Base-by-base conservation (phyloP, 768 basidiomycete genomes). In the Hygrocybe coccinea region DNA sequence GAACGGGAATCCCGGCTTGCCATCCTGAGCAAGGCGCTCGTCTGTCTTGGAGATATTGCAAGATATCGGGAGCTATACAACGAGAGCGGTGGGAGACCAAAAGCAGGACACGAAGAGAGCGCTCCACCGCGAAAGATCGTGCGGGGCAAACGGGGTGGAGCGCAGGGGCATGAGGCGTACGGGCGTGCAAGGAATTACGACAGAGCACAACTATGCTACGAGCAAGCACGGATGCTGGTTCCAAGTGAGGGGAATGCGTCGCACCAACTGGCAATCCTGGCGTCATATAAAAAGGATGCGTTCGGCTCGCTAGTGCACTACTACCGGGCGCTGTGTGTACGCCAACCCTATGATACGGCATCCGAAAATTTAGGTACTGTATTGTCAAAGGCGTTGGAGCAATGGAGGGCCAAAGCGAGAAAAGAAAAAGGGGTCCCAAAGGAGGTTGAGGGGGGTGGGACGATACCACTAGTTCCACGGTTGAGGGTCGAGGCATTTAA, bases 161-260 rank as follows among this genome's bases (percentile, higher is more conserved):
- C 73, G 34, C 67, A 74, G 41, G 73, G 75, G 24, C 59, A 72
- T 36, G 77, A 83, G n/a, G 63, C 71, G 3, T 69, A 78, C 34
- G 76, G 82, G 22, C 81, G 84, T 29, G 77, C 81, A 29, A 76
- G 85, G 59, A 86, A 86, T 60, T 93, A 86, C 65, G 78, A 83
- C 44, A 85, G 80, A 64, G 90, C 91, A 1, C 81, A 82, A 15
- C 80, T 82, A 49, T 91, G 85, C 66, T 99, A 97, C 69, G 85
- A 90, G 47, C 87, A 91, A 59, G 95, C 97, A 2, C 79, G 87
- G 38, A 65, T 85, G 29, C 77, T 99, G 8, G 74, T 89, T 5
- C 95, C 97, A 0, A 78, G 87, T 54, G 91, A 95, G 60, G 97
- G 95, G 60, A 95, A 97, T 64, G 83, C 97, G 0, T 95, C 89